These are phyloP conservation scores for Macrocybe gigantea DNA, from an alignment of 768 basidiomycete genomes.

Conservation along the genomic window DNA sequence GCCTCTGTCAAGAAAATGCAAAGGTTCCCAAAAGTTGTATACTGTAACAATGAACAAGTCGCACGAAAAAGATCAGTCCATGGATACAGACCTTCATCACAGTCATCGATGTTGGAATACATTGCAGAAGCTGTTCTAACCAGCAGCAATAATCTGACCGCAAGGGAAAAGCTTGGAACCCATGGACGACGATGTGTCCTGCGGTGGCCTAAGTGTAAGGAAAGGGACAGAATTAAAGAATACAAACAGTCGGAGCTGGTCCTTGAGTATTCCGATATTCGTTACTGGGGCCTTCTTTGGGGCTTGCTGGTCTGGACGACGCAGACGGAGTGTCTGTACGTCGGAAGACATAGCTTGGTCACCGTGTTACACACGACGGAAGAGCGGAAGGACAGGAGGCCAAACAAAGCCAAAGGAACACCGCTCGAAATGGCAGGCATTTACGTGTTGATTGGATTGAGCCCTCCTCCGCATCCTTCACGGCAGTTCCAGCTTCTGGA, in stretches of 20 bases:
- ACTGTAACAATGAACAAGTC: slow-evolving; percentile 41
- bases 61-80: not conserved
- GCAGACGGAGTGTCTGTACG: slow-evolving; percentile 44
- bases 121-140: slow-evolving; percentile 81
- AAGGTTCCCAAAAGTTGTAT: slow-evolving; percentile 98
- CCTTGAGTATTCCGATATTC: slow-evolving; percentile 72
- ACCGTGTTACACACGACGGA: slow-evolving; percentile 8
- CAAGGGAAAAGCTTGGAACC: slow-evolving; percentile 79
- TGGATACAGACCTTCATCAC: slow-evolving; percentile 77
- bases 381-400: not conserved
- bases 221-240: not conserved
- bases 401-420: slow-evolving; percentile 9
- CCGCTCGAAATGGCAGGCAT: not conserved
- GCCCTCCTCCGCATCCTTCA: too few species aligned
- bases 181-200: slow-evolving; percentile 76
- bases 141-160: slow-evolving; percentile 78
- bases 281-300: slow-evolving; percentile 23
- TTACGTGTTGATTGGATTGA: too few species aligned
- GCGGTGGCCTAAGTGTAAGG: slow-evolving; percentile 7
- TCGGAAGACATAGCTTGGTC: slow-evolving; percentile 27
- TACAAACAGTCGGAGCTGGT: slow-evolving; percentile 68
- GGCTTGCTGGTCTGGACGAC: slow-evolving; percentile 34
- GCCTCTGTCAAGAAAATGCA: slow-evolving; percentile 85
- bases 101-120: slow-evolving; percentile 94
- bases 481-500: too few species aligned